These are phyloP conservation scores for Aspergillus baeticus DNA, from an alignment of 495 filamentous ascomycete genomes.

Conservation along the genomic window DNA sequence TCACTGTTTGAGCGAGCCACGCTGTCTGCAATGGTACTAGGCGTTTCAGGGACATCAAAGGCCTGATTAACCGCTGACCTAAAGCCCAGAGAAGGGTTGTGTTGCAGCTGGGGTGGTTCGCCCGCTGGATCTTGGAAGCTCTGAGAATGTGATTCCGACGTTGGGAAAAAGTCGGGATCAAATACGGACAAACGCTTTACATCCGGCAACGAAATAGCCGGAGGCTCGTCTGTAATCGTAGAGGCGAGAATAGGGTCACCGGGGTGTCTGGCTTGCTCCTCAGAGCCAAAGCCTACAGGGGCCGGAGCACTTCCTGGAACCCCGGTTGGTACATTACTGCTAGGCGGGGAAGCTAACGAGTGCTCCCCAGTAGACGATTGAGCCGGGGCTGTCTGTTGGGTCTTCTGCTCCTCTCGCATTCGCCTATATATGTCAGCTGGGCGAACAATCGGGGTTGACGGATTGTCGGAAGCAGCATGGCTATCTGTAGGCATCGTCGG, in stretches of 20 bases:
- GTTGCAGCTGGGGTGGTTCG: constrained; percentile 38
- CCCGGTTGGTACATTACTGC: not conserved
- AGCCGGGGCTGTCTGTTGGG: constrained; percentile 45
- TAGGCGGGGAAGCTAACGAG: not conserved
- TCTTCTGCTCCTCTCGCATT: constrained; percentile 63
- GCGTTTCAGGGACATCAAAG: constrained; percentile 65
- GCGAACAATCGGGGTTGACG: constrained; percentile 57
- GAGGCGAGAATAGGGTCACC: not conserved
- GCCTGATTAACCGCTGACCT: constrained; percentile 68
- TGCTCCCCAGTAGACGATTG: constrained; percentile 1
- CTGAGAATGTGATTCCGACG: constrained; percentile 15
- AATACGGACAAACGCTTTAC: constrained; percentile 65
- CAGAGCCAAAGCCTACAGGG: not conserved
- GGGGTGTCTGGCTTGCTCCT: not conserved
- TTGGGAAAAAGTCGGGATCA: constrained; percentile 42
- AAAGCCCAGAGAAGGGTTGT: constrained; percentile 61
- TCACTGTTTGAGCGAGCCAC: constrained; percentile 62
- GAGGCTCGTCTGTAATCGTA: constrained; percentile 12
- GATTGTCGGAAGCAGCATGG: constrained; percentile 18
- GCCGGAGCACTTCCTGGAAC: not conserved
- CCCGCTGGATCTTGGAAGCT: constrained; percentile 11
- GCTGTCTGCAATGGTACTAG: constrained; percentile 47
- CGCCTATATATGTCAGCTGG: constrained; percentile 80
- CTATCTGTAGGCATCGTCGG: constrained; percentile 32
- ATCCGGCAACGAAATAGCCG: constrained; percentile 53